These are phyloP conservation scores for Artemisia annua DNA, from an alignment of 129 eudicot genomes.

Conservation along the genomic window DNA sequence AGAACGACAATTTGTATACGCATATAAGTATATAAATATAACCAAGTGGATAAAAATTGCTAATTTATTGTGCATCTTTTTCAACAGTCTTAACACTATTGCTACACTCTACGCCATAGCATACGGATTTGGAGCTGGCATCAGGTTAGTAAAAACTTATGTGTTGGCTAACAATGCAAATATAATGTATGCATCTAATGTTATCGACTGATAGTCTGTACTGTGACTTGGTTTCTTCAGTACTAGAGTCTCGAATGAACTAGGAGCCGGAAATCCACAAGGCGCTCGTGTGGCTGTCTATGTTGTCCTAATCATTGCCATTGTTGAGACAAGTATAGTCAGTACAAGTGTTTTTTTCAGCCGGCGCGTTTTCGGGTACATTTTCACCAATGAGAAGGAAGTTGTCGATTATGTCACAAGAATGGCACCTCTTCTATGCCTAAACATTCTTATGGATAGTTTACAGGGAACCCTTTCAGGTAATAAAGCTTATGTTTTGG, in stretches of 20 bases:
- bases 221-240: constrained; percentile 30
- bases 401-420: constrained; percentile 67
- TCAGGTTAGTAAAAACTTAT: constrained; percentile 40
- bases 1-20: not conserved
- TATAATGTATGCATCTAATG: too few species aligned
- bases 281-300: constrained; percentile 56
- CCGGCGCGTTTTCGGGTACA: constrained; percentile 57
- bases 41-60: too few species aligned
- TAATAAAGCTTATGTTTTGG: constrained; percentile 12
- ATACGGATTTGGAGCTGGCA: constrained; percentile 67
- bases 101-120: constrained; percentile 67
- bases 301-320: constrained; percentile 54
- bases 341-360: constrained; percentile 44
- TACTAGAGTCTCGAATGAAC: constrained; percentile 70
- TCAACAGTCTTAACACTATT: constrained; percentile 56
- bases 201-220: too few species aligned
- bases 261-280: constrained; percentile 68
- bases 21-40: too few species aligned
- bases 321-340: constrained; percentile 35
- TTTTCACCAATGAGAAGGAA: constrained; percentile 67
- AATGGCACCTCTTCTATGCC: constrained; percentile 72
- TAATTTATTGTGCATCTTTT: constrained; percentile 11
- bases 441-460: constrained; percentile 53
- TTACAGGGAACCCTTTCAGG: constrained; percentile 70
- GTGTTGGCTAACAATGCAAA: not conserved